Evolutionary conservation across 2,329 filamentous ascomycete species (phyloP), one percentile per base, ranked within the genome.

Genomic region (Escovopsis sp.): DNA sequence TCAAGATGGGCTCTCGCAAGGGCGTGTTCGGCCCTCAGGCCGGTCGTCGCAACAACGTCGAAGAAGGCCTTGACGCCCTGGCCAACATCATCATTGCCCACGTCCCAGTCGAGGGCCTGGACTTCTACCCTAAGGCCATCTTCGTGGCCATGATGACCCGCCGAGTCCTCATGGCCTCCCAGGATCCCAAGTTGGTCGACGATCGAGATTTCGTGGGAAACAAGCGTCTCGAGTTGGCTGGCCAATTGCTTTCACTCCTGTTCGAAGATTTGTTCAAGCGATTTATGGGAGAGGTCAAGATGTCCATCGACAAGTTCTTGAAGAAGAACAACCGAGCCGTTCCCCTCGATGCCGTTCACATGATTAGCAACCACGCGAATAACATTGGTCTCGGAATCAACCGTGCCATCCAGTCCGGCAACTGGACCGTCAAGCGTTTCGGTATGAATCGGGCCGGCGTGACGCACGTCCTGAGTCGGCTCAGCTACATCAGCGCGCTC

Each of bases 241-340:
- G 90, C 1, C 90, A 96, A 58, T 77, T 98, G 53, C 63, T 98
- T 41, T 87, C 90, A 3, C 68, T 98, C 1, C 68, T 98, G 0
- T 98, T 98, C 46, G 92, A 98, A 57, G 92, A 98, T 65, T 61
- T 94, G 40, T 98, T 98, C 72, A 98, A 98, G 63, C 82, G 84
- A 41, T 94, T 94, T 56, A 82, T 84, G 48, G 73, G 73, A 39
- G 79, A 90, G 46, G 76, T 98, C 54, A 94, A 93, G 56, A 74
- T 83, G 60, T 88, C 81, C 45, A 88, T 98, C 47, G 90, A 98
- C 61, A 94, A 96, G 52, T 82, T 90, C 4, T 62, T 96, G 41
- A 93, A 92, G 58, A 96, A 94, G 55, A 85, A 85, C 37, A 88
- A 92, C 51, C 75, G 87, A 30, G 86, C 85, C 0, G 76, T 86